These are phyloP conservation scores for Ceratocystiopsis brevicomis DNA, from an alignment of 2,329 filamentous ascomycete genomes.

Conservation along the genomic window DNA sequence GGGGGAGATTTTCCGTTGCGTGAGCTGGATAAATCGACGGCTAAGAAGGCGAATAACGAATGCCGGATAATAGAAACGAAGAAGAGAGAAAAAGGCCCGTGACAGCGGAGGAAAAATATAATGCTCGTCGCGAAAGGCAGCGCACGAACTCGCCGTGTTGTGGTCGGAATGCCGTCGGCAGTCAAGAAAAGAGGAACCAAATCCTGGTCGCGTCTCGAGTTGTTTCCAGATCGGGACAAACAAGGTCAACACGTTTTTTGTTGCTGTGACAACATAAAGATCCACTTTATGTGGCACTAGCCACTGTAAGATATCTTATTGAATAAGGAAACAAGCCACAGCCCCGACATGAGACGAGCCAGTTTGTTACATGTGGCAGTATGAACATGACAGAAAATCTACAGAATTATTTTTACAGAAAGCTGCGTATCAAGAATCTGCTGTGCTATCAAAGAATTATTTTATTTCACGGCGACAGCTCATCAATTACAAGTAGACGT, in stretches of 20 bases:
- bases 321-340: not conserved
- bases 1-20: no score
- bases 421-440: no score
- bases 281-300: not conserved
- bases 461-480: no score
- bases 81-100: not conserved
- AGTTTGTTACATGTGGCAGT: not conserved
- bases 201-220: conserved; percentile 5
- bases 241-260: conserved; percentile 5
- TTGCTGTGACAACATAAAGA: conserved; percentile 7
- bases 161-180: not conserved
- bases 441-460: no score
- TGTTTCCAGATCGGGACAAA: conserved; percentile 7
- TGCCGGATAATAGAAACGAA: conserved; percentile 3
- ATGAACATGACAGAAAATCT: not conserved
- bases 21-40: no score
- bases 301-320: no score
- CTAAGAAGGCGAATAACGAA: not conserved
- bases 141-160: not conserved
- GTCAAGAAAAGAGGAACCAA: no score
- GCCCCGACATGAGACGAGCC: no score
- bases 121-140: not conserved
- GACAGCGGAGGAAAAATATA: not conserved
- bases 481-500: no score
- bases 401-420: no score